Base-by-base conservation (phyloP, 768 basidiomycete genomes). In the Nevesoporus exiguus region DNA sequence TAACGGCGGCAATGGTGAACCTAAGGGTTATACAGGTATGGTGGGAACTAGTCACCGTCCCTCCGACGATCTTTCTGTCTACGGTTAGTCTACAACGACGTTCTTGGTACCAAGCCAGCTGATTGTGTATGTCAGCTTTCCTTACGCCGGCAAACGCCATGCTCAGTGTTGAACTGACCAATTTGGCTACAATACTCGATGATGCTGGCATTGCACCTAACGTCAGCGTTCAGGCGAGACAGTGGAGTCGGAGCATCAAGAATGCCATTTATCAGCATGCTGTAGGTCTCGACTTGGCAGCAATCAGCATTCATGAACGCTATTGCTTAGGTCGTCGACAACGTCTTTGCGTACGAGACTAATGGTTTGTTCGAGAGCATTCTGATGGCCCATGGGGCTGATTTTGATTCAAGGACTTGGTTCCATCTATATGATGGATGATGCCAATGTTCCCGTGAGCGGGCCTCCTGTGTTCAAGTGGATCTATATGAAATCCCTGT, bases 101-200 rank as follows among this genome's bases (percentile, higher is more conserved):
- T 10, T 36, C 4, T 47, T 25, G 21, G n/a, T 52, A 15, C 21
- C 2, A 24, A 34, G 8, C 40, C 13, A 19, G 24, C 50, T 24
- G 19, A 60, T 47, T 47, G 7, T 43, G n/a, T 46, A 30, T 17
- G n/a, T 9, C 47, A 88, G 88, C 88, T 5, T 91, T 88, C 69
- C 74, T 88, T 54, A 86, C 83, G 0, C 84, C 89, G 3, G 88
- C 86, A 7, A 91, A 91, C 69, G 89, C 88, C 7, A 89, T 91
- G 87, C 74, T 91, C 50, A 86, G 83, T 52, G 86, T 90, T 17
- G 88, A 91, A 64, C 69, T 90, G 40, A 70, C 61, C 8, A 74
- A 88, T 60, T 66, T 90, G 27, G 85, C 83, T 0, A 69, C 75
- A 14, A 74, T 90, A 24, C 72, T 91, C 29, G 82, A 86, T 57